These are phyloP conservation scores for Phaeoacremonium minimum DNA, from an alignment of 2,329 filamentous ascomycete genomes.

Conservation along the genomic window DNA sequence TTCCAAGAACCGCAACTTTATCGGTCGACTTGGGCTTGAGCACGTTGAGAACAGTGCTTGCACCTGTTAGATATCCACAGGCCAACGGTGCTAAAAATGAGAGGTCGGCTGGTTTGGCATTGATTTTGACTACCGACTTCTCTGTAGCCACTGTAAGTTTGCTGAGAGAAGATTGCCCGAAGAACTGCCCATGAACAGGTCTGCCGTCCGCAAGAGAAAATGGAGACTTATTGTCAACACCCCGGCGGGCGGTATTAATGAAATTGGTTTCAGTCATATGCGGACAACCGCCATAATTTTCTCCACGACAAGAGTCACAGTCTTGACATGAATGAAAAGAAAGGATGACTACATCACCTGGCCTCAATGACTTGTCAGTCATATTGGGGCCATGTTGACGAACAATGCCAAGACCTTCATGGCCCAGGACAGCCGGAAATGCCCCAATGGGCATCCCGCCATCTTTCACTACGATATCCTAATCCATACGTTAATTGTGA, in stretches of 20 bases:
- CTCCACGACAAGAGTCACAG: conserved; percentile 21
- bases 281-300: conserved; percentile 15
- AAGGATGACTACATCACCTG: conserved; percentile 28
- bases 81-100: conserved; percentile 20
- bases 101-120: conserved; percentile 12
- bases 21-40: conserved; percentile 14
- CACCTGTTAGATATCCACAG: conserved; percentile 25
- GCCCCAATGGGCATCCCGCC: conserved; percentile 15
- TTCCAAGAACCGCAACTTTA: conserved; percentile 19
- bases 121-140: conserved; percentile 21
- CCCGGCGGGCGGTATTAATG: conserved; percentile 11
- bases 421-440: conserved; percentile 21
- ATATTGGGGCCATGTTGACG: conserved; percentile 19
- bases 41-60: conserved; percentile 23
- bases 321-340: conserved; percentile 25
- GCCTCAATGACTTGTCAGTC: conserved; percentile 16
- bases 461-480: conserved; percentile 20
- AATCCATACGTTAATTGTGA: conserved; percentile 17
- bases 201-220: conserved; percentile 18
- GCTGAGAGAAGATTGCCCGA: conserved; percentile 26
- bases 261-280: conserved; percentile 18
- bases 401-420: conserved; percentile 20
- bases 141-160: conserved; percentile 22
- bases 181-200: conserved; percentile 25
- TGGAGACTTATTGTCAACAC: conserved; percentile 12